Evolutionary conservation across 176 grass and related monocot genomes (phyloP), one percentile per base, ranked within the genome.

Genomic region (Hordeum marinum): DNA sequence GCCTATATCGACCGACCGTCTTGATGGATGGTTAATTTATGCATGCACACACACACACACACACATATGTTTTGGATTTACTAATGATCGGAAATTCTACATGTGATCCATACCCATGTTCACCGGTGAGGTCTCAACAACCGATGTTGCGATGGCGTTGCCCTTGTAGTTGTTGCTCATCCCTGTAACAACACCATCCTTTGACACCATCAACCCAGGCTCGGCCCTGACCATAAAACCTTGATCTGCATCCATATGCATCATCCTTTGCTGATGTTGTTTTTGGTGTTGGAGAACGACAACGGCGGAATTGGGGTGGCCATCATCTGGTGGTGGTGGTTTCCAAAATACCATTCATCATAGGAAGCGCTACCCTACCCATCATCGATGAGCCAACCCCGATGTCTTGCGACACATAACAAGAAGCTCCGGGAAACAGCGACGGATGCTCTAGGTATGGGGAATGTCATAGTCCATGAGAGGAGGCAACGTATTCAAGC

Each of bases 91-190:
- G 23, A 63, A 71, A 15, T 71, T 87, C 68, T 74, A 84, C 1
- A 68, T 54, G 48, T 20, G 41, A 32, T 79, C 87, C 37, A 85
- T 63, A 18, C 29, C 34, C 15, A 55, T 60, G 26, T 31, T 52
- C 27, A 85, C 18, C 2, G 77, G 61, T 0, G 78, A 85, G 72
- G 82, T 88, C 42, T 85, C 78, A 2, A 14, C 7, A 11, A 42
- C n/a, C 1, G 11, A 34, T 1, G 18, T 9, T 5, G 5, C 26
- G 3, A 18, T 3, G 8, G 20, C 4, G 11, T 31, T 69, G 41
- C 76, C 72, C 23, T 86, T 72, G 3, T 80, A 60, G 9, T 61
- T 78, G 18, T 60, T 72, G 63, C 64, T 91, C 72, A 74, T 12
- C 5, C 36, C 45, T 6, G 82, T 61, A 5, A 11, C 21, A 0